Conservation (phyloP, 1,284 basidiomycete species). For the Trichosporon sp. region DNA sequence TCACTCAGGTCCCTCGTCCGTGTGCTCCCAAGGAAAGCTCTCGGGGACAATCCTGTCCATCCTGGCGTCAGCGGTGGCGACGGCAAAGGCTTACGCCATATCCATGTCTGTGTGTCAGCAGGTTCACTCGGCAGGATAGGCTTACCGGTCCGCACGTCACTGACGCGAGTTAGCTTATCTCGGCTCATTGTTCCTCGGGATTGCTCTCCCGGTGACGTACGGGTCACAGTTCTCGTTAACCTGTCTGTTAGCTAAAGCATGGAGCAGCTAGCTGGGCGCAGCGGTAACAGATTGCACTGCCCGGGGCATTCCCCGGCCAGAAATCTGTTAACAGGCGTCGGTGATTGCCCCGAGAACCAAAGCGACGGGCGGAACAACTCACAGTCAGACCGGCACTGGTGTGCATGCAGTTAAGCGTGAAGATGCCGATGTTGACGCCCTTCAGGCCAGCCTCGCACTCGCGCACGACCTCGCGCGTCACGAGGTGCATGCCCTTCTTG, state of each 20-base stretch:
- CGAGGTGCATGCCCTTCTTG: slow-evolving; percentile 70
- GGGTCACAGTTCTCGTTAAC: slow-evolving; percentile 54
- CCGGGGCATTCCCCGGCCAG: not conserved
- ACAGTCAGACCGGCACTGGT: slow-evolving; percentile 86
- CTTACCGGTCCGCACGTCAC: slow-evolving; percentile 23
- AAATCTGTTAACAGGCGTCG: not conserved
- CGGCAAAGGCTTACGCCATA: slow-evolving; percentile 47
- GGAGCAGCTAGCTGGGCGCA: not conserved
- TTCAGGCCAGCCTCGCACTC: slow-evolving; percentile 75
- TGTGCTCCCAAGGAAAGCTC: slow-evolving; percentile 80
- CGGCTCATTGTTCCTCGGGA: not conserved
- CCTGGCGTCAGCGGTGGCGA: slow-evolving; percentile 7
- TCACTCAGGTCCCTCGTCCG: slow-evolving; percentile 86
- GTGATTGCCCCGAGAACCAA: not conserved
- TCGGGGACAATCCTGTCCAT: slow-evolving; percentile 87
- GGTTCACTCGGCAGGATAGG: not conserved
- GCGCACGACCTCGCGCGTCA: slow-evolving; percentile 73
- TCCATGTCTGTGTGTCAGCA: slow-evolving; percentile 56
- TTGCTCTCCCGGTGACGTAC: slow-evolving; percentile 33
- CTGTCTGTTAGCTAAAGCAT: slow-evolving; percentile 29
- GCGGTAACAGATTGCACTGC: not conserved
- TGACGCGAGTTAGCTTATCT: slow-evolving; percentile 5
- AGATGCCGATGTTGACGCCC: slow-evolving; percentile 65
- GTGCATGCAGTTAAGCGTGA: slow-evolving; percentile 70
- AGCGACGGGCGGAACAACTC: slow-evolving; percentile 57